Conservation (phyloP, 1,284 basidiomycete species). For the Agaricales sp. region DNA sequence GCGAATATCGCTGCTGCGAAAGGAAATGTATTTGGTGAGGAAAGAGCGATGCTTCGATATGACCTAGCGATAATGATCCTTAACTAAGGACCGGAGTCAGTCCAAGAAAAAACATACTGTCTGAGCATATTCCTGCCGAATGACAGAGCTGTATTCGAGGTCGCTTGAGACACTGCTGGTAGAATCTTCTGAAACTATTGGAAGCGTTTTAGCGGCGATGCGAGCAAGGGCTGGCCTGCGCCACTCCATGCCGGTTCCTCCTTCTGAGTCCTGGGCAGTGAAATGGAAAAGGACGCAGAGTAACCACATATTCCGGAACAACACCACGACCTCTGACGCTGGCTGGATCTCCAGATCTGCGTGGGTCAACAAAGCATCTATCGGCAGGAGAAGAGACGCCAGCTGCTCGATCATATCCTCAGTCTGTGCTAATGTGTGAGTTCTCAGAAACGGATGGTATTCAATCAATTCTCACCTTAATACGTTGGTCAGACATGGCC, state of each 20-base stretch:
- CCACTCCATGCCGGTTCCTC: constrained; percentile 62
- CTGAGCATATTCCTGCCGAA: constrained; percentile 81
- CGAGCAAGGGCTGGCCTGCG: constrained; percentile 66
- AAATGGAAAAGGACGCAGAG: constrained; percentile 82
- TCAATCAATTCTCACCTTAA: constrained; percentile 40
- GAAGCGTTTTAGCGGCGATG: constrained; percentile 85
- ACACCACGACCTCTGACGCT: constrained; percentile 57
- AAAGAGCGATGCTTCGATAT: constrained; percentile 56
- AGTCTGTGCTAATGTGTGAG: constrained; percentile 31
- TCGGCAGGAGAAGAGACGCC: constrained; percentile 79
- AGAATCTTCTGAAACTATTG: constrained; percentile 74
- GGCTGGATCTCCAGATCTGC: constrained; percentile 58
- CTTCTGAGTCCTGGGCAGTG: constrained; percentile 35
- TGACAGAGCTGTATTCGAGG: constrained; percentile 88
- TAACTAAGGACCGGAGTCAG: too few species aligned
- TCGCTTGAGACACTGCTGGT: constrained; percentile 84
- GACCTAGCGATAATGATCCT: constrained; percentile 44
- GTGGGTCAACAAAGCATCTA: constrained; percentile 83
- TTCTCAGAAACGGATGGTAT: constrained; percentile 6
- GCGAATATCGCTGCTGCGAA: constrained; percentile 65
- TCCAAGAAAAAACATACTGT: constrained; percentile 57
- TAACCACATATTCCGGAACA: constrained; percentile 96
- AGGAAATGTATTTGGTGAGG: constrained; percentile 60
- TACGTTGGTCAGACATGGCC: constrained; percentile 49
- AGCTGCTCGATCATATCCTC: constrained; percentile 82